A percentile compares a stretch with the other conserved stretches of the same genome.
Evolutionary conservation across 768 basidiomycete species (phyloP).

Genomic region (Pleurotus pulmonarius): DNA sequence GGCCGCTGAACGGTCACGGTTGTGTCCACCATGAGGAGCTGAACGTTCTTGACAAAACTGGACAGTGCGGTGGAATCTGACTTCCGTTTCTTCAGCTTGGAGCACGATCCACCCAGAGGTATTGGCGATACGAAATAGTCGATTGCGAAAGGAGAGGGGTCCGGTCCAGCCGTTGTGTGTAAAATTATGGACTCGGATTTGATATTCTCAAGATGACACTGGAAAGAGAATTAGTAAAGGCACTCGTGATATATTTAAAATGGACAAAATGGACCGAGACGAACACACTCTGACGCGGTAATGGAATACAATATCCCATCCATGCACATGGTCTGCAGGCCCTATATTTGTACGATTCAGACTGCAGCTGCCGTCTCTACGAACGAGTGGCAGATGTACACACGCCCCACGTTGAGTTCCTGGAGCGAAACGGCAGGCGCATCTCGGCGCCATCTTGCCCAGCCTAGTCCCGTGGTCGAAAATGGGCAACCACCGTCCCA

Average conservation of each 20-base stretch:
- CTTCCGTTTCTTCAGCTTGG: conserved; percentile 21
- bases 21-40: conserved; percentile 26
- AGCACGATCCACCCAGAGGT: conserved; percentile 69
- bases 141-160: conserved; percentile 53
- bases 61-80: neutral
- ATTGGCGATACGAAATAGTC: conserved; percentile 71
- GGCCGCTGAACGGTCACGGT: conserved; percentile 45
- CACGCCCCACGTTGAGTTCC: neutral
- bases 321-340: no score
- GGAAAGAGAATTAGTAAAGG: neutral
- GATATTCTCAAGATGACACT: conserved; percentile 67
- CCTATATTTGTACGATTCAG: no score
- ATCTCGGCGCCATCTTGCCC: no score
- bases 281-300: no score
- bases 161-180: conserved; percentile 40
- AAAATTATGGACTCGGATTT: conserved; percentile 56
- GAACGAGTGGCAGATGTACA: conserved; percentile 2
- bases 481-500: no score
- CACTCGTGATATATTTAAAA: no score
- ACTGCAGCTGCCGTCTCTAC: no score
- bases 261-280: no score
- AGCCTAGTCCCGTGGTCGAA: no score
- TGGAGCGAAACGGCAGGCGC: no score
- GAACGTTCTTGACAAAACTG: neutral
- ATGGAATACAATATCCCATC: no score